Conservation (phyloP, 169 alveolate genomes). For the Babesia sp. region DNA sequence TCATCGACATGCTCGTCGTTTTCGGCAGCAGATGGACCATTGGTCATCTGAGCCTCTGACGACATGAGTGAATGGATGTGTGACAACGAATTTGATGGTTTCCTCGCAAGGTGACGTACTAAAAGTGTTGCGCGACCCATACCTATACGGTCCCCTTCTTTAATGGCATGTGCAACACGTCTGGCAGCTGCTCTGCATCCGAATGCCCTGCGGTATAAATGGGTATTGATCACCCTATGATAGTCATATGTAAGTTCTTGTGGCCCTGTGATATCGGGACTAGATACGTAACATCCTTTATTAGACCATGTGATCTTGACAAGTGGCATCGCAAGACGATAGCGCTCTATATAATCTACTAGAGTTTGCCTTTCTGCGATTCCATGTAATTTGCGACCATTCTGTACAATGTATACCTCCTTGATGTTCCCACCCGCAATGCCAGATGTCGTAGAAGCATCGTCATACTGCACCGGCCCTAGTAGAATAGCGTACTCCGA, state of each 20-base stretch:
- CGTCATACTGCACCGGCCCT: not conserved
- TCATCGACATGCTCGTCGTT: not conserved
- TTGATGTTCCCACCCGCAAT: not conserved
- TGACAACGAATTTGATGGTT: slow-evolving; percentile 38
- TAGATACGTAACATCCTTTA: slow-evolving; percentile 13
- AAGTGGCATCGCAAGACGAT: not conserved
- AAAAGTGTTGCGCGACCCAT: slow-evolving; percentile 50
- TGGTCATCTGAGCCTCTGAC: not conserved
- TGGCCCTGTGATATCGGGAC: not conserved
- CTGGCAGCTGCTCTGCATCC: not conserved
- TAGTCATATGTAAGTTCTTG: not conserved
- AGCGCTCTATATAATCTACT: not conserved
- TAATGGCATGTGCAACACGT: slow-evolving; percentile 29
- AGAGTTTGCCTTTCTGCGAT: not conserved
- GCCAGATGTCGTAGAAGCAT: not conserved
- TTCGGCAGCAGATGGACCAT: not conserved
- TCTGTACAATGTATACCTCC: not conserved
- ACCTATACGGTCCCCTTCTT: slow-evolving; percentile 56
- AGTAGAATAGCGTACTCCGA: not conserved
- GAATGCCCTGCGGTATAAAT: not conserved
- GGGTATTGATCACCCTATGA: not conserved
- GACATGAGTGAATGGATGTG: slow-evolving; percentile 41
- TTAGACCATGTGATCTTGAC: slow-evolving; percentile 12
- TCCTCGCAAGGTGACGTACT: slow-evolving; percentile 62
- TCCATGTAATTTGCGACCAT: slow-evolving; percentile 1